Conservation (phyloP, 331 rosid genomes). For the Acacia concinna region DNA sequence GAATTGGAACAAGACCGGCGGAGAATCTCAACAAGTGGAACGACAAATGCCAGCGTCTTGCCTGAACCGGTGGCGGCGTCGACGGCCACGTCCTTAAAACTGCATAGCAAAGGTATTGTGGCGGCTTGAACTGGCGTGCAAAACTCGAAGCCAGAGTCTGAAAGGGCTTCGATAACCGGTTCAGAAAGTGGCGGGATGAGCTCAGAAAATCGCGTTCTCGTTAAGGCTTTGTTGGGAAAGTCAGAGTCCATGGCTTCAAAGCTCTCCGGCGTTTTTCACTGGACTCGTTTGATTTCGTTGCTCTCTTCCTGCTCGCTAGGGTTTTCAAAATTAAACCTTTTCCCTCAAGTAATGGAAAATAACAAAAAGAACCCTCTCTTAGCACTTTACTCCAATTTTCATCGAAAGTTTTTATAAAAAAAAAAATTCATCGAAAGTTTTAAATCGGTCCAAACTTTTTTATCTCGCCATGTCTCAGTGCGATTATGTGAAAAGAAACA, state of each 20-base stretch:
- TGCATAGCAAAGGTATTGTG: conserved; percentile 82
- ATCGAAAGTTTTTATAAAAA: too few species aligned
- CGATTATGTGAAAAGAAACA: too few species aligned
- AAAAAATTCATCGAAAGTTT: too few species aligned
- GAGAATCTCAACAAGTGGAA: conserved; percentile 85
- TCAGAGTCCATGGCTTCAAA: conserved; percentile 52
- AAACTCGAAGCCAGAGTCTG: conserved; percentile 59
- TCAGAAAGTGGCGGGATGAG: conserved; percentile 69
- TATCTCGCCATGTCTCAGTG: too few species aligned
- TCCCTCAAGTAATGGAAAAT: background rate
- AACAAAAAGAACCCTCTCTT: background rate
- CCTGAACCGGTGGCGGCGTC: conserved; percentile 99
- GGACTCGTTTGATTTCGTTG: background rate
- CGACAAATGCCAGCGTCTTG: conserved; percentile 80
- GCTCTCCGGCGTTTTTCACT: background rate
- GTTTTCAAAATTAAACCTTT: background rate
- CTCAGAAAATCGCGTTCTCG: conserved; percentile 79
- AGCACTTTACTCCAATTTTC: too few species aligned
- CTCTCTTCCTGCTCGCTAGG: background rate
- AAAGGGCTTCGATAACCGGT: conserved; percentile 59
- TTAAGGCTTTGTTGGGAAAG: conserved; percentile 56
- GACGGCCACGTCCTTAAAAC: conserved; percentile 85
- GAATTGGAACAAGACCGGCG: conserved; percentile 64
- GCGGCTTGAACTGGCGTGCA: conserved; percentile 99
- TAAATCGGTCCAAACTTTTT: too few species aligned